Base-by-base conservation (phyloP, 2,329 filamentous ascomycete species). In the Botrytis porri region DNA sequence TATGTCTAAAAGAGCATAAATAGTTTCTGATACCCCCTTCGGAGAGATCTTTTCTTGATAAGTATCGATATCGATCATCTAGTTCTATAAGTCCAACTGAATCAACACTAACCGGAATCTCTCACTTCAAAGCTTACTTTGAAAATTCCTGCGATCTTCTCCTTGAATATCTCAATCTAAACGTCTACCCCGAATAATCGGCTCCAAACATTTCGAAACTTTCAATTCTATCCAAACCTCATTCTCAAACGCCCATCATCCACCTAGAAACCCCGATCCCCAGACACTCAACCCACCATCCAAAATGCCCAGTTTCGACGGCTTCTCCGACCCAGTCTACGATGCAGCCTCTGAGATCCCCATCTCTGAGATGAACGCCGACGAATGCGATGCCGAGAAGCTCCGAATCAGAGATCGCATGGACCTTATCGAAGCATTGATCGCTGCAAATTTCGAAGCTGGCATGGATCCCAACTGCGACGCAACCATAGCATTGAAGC, bases 141-240 rank as follows among this genome's bases (percentile, higher is more conserved):
- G 25, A 39, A 0, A 39, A 18, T 61, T 16, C 14, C 51, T 29
- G 9, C 51, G 9, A 29, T 32, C 51, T 18, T 9, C n/a, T 57
- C n/a, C 3, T 14, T 0, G 12, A 7, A n/a, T 10, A n/a, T 2
- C 48, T n/a, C 12, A 54, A 1, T 12, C n/a, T 6, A 54, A 0
- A 16, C 14, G 25, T n/a, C 48, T 16, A 14, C 16, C 12, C 48
- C 12, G 12, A 54, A n/a, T 0, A 14, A 14, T 3, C 12, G n/a
- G 3, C 48, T 0, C 4, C 48, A n/a, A n/a, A 16, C 5, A 16
- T 6, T n/a, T 2, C 3, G 10, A 51, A 51, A 6, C 25, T 16
- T 51, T 12, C 5, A 51, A 14, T 16, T 1, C 48, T n/a, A 3
- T 6, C 0, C 25, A 54, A n/a, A 16, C 12, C 48, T 54, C 48